Percentiles rank a stretch among this genome's conserved stretches.
Evolutionary conservation across 768 basidiomycete species (phyloP).

Genomic region (Lentinula raphanica): DNA sequence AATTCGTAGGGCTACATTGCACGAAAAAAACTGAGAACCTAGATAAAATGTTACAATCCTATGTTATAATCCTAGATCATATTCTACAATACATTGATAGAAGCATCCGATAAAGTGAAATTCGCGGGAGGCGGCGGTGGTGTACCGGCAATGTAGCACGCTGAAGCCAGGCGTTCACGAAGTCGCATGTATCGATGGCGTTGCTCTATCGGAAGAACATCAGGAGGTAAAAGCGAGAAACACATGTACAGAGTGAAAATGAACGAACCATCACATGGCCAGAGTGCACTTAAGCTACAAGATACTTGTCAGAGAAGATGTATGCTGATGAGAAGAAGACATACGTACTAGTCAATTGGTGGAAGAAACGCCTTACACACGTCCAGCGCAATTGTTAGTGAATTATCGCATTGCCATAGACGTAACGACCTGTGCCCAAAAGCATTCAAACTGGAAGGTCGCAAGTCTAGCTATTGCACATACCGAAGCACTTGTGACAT

Average conservation of each 20-base stretch:
- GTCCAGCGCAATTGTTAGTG: conserved; percentile 54
- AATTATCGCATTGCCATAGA: conserved; percentile 58
- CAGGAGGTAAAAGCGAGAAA: too few species aligned
- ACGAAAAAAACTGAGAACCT: not conserved
- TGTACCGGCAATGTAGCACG: conserved; percentile 46
- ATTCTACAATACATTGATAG: not conserved
- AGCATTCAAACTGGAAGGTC: not conserved
- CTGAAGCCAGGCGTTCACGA: conserved; percentile 38
- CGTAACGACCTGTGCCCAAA: conserved; percentile 38
- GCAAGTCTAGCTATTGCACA: conserved; percentile 5
- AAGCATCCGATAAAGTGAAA: conserved; percentile 19
- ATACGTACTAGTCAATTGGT: conserved; percentile 49
- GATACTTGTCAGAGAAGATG: conserved; percentile 11
- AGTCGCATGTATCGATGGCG: conserved; percentile 41
- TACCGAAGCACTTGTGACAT: conserved; percentile 64
- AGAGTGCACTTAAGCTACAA: conserved; percentile 45
- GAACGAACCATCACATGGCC: conserved; percentile 58
- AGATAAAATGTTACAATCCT: too few species aligned
- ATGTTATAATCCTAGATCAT: too few species aligned
- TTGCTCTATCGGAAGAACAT: conserved; percentile 36
- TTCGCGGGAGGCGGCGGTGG: conserved; percentile 36
- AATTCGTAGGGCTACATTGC: not conserved
- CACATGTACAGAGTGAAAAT: too few species aligned
- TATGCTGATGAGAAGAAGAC: conserved; percentile 4
- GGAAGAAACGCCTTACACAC: conserved; percentile 57